Percentiles rank a stretch among this genome's conserved stretches.
Evolutionary conservation across 257 asterid species (phyloP).

Genomic region (Salvia splendens): DNA sequence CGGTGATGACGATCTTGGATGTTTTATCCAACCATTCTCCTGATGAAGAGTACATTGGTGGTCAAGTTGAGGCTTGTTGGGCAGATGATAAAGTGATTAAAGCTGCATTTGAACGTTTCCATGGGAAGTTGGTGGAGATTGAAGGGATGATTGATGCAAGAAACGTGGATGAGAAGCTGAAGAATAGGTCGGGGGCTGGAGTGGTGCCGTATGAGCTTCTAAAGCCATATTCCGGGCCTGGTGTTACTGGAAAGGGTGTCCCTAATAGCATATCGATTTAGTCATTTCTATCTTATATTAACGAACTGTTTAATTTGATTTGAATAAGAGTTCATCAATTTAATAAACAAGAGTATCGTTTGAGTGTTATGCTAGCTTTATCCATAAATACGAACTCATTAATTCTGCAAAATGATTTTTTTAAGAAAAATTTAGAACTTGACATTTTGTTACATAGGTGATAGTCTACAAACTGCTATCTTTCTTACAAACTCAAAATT

Average conservation of each 20-base stretch:
- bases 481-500: no score
- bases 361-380: no score
- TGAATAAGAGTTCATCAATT: no score
- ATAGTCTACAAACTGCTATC: no score
- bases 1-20: constrained; percentile 54
- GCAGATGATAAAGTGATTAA: constrained; percentile 41
- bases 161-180: constrained; percentile 40
- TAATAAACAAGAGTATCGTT: no score
- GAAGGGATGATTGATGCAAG: constrained; percentile 67
- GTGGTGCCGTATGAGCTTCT: constrained; percentile 67
- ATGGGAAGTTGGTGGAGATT: constrained; percentile 53
- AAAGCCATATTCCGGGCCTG: constrained; percentile 66
- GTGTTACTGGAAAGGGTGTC: constrained; percentile 74
- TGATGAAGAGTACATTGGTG: constrained; percentile 79
- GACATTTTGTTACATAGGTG: no score
- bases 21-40: constrained; percentile 78
- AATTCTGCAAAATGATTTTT: no score
- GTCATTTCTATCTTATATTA: no score
- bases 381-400: no score
- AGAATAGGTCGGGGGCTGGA: constrained; percentile 76
- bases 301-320: no score
- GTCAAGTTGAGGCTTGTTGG: constrained; percentile 43
- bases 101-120: constrained; percentile 52
- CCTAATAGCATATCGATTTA: constrained; percentile 37
- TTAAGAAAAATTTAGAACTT: no score